phyloP scores from a whole-genome alignment of 768 basidiomycete species.

The Atractiella rhizophila region DNA sequence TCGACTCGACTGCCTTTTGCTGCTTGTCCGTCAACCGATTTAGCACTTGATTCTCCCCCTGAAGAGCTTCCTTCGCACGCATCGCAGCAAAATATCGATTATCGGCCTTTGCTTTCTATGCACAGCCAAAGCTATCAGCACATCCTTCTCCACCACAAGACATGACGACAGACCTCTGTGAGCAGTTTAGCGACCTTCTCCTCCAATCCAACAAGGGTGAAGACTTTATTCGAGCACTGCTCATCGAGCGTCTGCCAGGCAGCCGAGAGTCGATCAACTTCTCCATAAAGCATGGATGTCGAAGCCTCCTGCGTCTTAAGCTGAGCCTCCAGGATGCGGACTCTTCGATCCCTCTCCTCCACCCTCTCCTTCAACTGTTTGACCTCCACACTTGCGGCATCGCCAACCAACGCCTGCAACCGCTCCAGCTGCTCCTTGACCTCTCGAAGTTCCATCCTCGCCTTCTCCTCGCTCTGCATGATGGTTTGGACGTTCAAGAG shows the following conservation, averaged over 20 bases:
- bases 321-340: constrained; percentile 36
- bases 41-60: constrained; percentile 9
- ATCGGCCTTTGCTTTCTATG: constrained; percentile 78
- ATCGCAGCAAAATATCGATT: constrained; percentile 81
- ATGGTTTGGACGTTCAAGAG: constrained; percentile 32
- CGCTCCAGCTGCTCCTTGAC: constrained; percentile 25
- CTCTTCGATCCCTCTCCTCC: constrained; percentile 40
- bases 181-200: constrained; percentile 38
- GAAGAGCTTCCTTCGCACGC: constrained; percentile 58
- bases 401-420: constrained; percentile 42
- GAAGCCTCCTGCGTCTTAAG: constrained; percentile 44
- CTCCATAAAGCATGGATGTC: constrained; percentile 50
- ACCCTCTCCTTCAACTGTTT: constrained; percentile 32
- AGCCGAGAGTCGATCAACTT: constrained; percentile 59
- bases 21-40: constrained; percentile 29
- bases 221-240: constrained; percentile 59
- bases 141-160: no score
- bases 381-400: constrained; percentile 29
- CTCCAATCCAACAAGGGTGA: constrained; percentile 49
- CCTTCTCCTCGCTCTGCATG: constrained; percentile 19
- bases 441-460: constrained; percentile 13
- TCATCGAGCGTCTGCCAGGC: constrained; percentile 65
- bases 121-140: not conserved
- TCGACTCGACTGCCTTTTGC: constrained; percentile 37
- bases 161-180: constrained; percentile 38